Base-by-base conservation (phyloP, 768 basidiomycete genomes). In the Sutorius australiensis region DNA sequence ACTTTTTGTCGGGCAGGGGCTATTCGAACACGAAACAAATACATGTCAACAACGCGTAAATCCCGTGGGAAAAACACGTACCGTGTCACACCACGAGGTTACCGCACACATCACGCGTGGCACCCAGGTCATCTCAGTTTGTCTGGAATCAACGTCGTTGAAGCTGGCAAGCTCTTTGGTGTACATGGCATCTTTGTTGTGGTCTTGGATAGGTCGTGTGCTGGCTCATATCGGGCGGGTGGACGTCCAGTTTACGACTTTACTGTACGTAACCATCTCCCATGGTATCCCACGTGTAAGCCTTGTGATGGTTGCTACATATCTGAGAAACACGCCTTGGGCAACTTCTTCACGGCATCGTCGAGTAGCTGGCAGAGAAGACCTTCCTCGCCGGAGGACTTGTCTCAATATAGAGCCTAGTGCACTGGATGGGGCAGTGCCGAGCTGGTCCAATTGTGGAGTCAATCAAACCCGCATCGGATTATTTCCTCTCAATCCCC, bases 1-100 rank as follows among this genome's bases (percentile, higher is more conserved):
- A 24, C 11, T 19, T 17, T 3, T 10, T 27, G 13, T 14, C 24
- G 7, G 16, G 32, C 32, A 34, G 45, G 45, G 33, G 45, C 21
- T n/a, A 46, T 27, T 69, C 55, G 59, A 69, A 69, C 67, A 61
- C 42, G 39, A 45, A 7, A 54, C 58, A 69, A 69, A 69, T 6
- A 71, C 5, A 0, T 0, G 24, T 51, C 54, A 69, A 69, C 44
- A 69, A 69, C 67, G 65, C 67, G 67, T 71, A 62, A 13, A n/a
- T 0, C 11, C 17, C 54, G 64, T 66, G 63, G 31, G 60, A 63
- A 58, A 47, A 54, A 63, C 62, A 49, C 64, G 67, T 65, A 31
- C 38, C 24, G 14, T 34, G 41, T 39, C 54, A 51, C 44, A 19
- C 50, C 63, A 57, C 57, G 60, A 54, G 53, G 53, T 56, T 3